Conservation (phyloP, 257 asterid genomes). For the Solanum boliviense region DNA sequence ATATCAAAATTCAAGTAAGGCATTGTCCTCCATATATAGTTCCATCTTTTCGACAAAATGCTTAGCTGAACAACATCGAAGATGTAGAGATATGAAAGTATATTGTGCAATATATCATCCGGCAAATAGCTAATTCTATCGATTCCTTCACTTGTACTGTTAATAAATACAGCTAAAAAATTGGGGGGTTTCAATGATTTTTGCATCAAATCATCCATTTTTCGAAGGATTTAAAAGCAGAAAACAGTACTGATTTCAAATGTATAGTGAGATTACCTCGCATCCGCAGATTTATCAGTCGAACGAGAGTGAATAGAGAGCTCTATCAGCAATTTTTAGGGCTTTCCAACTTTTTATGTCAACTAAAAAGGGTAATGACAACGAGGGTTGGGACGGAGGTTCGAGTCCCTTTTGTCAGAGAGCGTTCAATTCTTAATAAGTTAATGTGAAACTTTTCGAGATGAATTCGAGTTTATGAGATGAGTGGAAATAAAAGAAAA, state of each 20-base stretch:
- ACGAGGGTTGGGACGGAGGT: too few relatives aligned
- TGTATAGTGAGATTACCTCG: background rate
- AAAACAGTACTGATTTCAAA: background rate
- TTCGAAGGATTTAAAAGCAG: background rate
- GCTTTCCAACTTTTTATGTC: background rate
- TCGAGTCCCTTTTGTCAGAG: background rate
- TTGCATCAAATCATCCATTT: background rate
- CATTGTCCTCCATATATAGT: background rate
- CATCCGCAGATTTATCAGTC: background rate
- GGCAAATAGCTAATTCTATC: background rate
- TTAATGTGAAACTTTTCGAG: background rate
- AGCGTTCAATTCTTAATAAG: background rate
- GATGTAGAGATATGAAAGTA: background rate
- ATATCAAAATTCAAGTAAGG: slow-evolving; percentile 1
- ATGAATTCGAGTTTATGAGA: too few relatives aligned
- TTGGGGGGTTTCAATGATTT: background rate
- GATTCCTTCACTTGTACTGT: background rate
- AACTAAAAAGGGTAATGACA: too few relatives aligned
- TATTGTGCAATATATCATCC: background rate
- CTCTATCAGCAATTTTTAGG: background rate
- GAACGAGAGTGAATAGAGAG: background rate
- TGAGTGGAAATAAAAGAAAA: too few relatives aligned
- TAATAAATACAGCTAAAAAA: background rate
- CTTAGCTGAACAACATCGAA: background rate
- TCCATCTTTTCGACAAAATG: background rate